phyloP scores from a whole-genome alignment of 441 rosid genomes.

The Lepidium campestre region DNA sequence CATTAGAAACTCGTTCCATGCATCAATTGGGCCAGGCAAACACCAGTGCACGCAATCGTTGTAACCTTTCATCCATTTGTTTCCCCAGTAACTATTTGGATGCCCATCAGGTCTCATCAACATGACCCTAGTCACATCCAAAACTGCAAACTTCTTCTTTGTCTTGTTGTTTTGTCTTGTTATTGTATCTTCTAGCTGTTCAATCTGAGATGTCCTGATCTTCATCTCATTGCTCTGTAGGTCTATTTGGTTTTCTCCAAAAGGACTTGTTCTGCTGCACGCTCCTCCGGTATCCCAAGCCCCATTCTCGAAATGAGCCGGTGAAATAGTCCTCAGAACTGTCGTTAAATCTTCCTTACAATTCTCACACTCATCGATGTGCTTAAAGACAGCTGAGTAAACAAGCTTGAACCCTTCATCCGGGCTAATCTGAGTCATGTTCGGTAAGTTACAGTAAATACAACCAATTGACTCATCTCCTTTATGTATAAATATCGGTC shows the following conservation, averaged over 20 bases:
- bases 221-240: slow-evolving; percentile 34
- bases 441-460: slow-evolving; percentile 51
- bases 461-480: slow-evolving; percentile 46
- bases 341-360: slow-evolving; percentile 35
- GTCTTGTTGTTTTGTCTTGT: slow-evolving; percentile 13
- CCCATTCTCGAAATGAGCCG: slow-evolving; percentile 83
- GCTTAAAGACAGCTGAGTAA: slow-evolving; percentile 33
- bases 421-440: slow-evolving; percentile 37
- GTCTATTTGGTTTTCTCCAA: slow-evolving; percentile 20
- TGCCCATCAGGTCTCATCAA: slow-evolving; percentile 82
- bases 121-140: slow-evolving; percentile 74
- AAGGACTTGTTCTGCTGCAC: slow-evolving; percentile 57
- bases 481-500: slow-evolving; percentile 47
- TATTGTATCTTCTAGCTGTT: slow-evolving; percentile 33
- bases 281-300: slow-evolving; percentile 70
- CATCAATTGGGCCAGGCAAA: slow-evolving; percentile 78
- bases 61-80: slow-evolving; percentile 53
- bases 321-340: slow-evolving; percentile 72
- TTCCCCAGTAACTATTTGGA: slow-evolving; percentile 61
- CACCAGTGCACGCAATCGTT: slow-evolving; percentile 92
- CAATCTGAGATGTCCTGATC: slow-evolving; percentile 44
- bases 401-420: slow-evolving; percentile 42
- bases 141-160: slow-evolving; percentile 40
- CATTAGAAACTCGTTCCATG: slow-evolving; percentile 72
- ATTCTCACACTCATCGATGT: slow-evolving; percentile 31